Base-by-base conservation (phyloP, 202 grass and related monocot species). In the Hordeum pubiflorum region DNA sequence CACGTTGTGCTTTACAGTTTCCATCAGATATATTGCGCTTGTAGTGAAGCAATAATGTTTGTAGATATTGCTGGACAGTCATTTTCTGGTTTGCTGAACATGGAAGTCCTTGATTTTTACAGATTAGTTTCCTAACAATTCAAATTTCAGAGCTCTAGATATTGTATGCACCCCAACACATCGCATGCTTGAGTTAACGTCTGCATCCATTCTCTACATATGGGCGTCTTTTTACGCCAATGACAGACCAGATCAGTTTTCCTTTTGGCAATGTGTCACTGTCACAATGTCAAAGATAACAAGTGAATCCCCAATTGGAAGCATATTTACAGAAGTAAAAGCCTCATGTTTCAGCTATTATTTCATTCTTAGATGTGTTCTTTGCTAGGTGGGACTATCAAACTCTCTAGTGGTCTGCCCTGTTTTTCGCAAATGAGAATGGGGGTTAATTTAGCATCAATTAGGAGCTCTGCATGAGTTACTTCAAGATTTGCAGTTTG, bases 1-100 rank as follows among this genome's bases (percentile, higher is more conserved):
- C 21, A 33, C 40, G 9, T 41, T 82, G 10, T 10, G 36, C 9
- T 64, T 34, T 72, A 29, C 58, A 39, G 48, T 85, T 89, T 82
- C 11, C 9, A 12, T 72, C 1, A n/a, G 50, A 0, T 1, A 58
- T 34, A 44, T 17, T 50, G 6, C 7, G 11, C 20, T 52, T 77
- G 22, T 68, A 9, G 15, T 0, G 9, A 75, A 23, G 7, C 4
- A 83, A 15, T 75, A 2, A 18, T 50, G 14, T 65, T 76, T 43
- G 27, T 77, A 5, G 36, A 72, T 71, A 81, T 43, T 43, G 54
- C 21, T 43, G 21, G 50, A 11, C 23, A 8, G 9, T 54, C 4
- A 11, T 15, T 75, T 43, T 22, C 34, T 57, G 32, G 4, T 23
- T 64, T 1, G 1, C 10, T 59, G 76, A 32, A 67, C 6, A 64